phyloP scores from a whole-genome alignment of 2,329 filamentous ascomycete species.

The Acarospora socialis region DNA sequence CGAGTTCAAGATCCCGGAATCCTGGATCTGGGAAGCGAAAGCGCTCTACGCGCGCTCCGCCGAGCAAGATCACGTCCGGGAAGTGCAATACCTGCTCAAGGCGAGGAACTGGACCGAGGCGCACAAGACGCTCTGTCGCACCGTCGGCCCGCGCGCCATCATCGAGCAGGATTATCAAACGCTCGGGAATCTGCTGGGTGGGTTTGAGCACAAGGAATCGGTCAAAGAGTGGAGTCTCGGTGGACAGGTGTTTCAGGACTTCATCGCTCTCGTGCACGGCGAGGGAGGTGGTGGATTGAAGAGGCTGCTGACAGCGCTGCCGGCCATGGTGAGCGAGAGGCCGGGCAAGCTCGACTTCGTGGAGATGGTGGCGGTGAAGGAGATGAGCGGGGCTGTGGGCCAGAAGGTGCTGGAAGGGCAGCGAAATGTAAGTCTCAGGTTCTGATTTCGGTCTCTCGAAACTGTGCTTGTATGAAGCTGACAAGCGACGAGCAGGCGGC shows the following conservation, averaged over 20 bases:
- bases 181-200: constrained; percentile 53
- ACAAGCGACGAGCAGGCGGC: too few species aligned
- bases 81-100: constrained; percentile 67
- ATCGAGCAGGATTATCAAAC: constrained; percentile 67
- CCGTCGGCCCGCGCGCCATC: constrained; percentile 69
- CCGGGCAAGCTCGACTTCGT: constrained; percentile 40
- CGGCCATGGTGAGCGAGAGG: constrained; percentile 21
- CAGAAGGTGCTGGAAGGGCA: constrained; percentile 47
- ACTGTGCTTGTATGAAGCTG: too few species aligned
- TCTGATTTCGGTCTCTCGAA: constrained; percentile 1
- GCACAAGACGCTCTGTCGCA: constrained; percentile 64
- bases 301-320: constrained; percentile 23
- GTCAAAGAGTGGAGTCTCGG: constrained; percentile 65
- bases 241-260: constrained; percentile 63
- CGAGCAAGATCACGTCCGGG: constrained; percentile 51
- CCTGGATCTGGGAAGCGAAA: constrained; percentile 80
- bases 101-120: constrained; percentile 67
- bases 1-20: constrained; percentile 54
- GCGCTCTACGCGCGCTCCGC: constrained; percentile 67
- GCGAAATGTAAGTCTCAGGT: constrained; percentile 42
- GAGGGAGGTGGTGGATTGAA: constrained; percentile 22
- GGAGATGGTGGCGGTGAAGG: constrained; percentile 60
- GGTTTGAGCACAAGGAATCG: constrained; percentile 51
- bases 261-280: constrained; percentile 36
- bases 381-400: constrained; percentile 65